Conservation (phyloP, 345 rosid species). For the Murraya koenigii region DNA sequence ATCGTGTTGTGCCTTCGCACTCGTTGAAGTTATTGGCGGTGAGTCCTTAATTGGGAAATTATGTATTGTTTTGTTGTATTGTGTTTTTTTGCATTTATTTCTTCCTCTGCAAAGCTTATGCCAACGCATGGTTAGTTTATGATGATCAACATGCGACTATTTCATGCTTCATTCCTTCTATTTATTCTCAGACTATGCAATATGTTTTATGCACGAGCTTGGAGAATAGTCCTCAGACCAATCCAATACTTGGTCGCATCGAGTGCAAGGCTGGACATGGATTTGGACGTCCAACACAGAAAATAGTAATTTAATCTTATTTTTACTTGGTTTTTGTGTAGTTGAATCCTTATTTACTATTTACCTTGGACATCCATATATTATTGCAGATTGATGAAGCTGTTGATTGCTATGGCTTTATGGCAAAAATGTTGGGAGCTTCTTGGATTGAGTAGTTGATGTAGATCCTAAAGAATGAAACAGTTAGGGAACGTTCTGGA, state of each 20-base stretch:
- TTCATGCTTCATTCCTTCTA: not conserved
- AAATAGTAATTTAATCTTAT: too few species aligned
- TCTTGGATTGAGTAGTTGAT: too few species aligned
- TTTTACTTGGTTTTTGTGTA: too few species aligned
- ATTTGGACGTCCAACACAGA: too few species aligned
- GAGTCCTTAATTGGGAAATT: constrained; percentile 25
- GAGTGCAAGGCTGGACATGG: constrained; percentile 72
- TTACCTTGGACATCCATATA: too few species aligned
- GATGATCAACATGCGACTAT: not conserved
- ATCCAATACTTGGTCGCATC: constrained; percentile 79
- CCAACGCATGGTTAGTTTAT: not conserved
- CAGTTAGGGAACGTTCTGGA: too few species aligned
- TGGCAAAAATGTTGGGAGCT: too few species aligned
- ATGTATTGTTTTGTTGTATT: not conserved
- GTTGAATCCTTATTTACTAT: too few species aligned
- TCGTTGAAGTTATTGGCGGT: too few species aligned
- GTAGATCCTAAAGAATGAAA: too few species aligned
- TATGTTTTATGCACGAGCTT: constrained; percentile 61
- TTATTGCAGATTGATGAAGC: too few species aligned
- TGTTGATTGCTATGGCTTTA: too few species aligned
- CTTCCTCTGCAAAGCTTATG: not conserved
- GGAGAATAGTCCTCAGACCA: constrained; percentile 80
- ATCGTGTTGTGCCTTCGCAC: constrained; percentile 12
- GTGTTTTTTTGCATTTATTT: not conserved
- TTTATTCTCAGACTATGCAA: constrained; percentile 71